Evolutionary conservation across 169 alveolate genomes (phyloP).

Genomic region (Hepatocystis sp.): DNA sequence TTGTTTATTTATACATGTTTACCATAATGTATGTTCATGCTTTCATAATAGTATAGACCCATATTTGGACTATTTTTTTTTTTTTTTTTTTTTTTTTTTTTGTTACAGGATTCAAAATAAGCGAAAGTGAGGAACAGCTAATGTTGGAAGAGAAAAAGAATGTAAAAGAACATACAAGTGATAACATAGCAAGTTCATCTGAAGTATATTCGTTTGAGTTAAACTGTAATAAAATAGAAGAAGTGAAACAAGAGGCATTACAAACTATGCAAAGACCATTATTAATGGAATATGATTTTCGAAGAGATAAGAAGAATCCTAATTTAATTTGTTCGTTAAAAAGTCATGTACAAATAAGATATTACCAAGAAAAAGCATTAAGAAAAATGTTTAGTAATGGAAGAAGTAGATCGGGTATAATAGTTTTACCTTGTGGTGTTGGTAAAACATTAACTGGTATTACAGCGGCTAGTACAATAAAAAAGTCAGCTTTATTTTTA

Average conservation of each 20-base stretch:
- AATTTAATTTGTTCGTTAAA: constrained; percentile 91
- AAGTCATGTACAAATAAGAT: constrained; percentile 94
- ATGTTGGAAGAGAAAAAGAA: constrained; percentile 38
- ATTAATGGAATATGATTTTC: constrained; percentile 97
- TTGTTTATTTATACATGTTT: too few species aligned
- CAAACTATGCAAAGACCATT: constrained; percentile 94
- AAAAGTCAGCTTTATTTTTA: constrained; percentile 94
- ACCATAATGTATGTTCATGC: too few species aligned
- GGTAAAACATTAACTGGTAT: constrained; percentile 99
- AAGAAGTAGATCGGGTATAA: constrained; percentile 98
- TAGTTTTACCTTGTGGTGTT: constrained; percentile 99
- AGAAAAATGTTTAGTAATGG: constrained; percentile 98
- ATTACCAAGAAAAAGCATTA: constrained; percentile 95
- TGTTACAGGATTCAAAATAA: constrained; percentile 73
- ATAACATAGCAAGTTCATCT: constrained; percentile 11
- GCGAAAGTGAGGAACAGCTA: constrained; percentile 64
- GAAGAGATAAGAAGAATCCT: constrained; percentile 92
- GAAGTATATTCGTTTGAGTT: constrained; percentile 92
- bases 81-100: constrained; percentile 21
- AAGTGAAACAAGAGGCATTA: constrained; percentile 92
- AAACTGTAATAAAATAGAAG: constrained; percentile 88
- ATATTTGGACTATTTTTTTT: too few species aligned
- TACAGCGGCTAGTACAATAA: constrained; percentile 97
- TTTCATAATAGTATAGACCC: too few species aligned
- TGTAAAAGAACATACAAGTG: constrained; percentile 34